Conservation (phyloP, 768 basidiomycete species). For the Mycena polygramma region DNA sequence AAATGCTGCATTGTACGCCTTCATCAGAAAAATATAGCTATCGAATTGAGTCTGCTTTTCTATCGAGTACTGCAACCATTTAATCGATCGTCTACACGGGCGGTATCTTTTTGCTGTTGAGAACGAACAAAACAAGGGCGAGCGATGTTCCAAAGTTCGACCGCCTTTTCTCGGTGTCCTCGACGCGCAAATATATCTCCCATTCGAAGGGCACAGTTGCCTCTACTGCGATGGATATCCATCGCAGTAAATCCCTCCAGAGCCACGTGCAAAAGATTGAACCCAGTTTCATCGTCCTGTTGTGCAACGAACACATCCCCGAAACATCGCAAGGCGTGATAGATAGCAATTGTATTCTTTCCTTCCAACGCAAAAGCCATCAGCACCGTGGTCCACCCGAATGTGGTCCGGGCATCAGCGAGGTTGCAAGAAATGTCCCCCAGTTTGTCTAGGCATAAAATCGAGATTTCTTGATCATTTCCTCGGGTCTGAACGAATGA, state of each 20-base stretch:
- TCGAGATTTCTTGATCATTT: conserved; percentile 29
- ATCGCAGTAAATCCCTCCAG: conserved; percentile 19
- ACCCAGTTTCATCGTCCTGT: conserved; percentile 7
- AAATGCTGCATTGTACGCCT: too few relatives aligned
- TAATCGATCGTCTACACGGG: neutral
- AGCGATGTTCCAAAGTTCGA: conserved; percentile 9
- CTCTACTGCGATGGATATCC: conserved; percentile 25
- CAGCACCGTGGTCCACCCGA: conserved; percentile 18
- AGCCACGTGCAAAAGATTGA: conserved; percentile 21
- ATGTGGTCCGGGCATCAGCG: neutral
- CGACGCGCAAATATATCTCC: conserved; percentile 12
- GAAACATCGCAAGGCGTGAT: conserved; percentile 16
- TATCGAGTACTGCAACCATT: neutral
- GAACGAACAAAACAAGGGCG: conserved; percentile 11
- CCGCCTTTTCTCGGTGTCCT: conserved; percentile 1
- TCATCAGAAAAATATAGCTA: too few relatives aligned
- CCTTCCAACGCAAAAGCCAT: conserved; percentile 19
- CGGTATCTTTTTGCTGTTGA: neutral
- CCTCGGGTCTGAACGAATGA: conserved; percentile 7
- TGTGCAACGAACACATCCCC: conserved; percentile 23
- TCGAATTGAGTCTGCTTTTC: neutral
- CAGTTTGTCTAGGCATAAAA: conserved; percentile 23
- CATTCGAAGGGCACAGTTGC: neutral
- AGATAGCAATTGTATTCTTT: conserved; percentile 10
- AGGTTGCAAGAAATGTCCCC: conserved; percentile 6